A percentile compares a stretch with the other conserved stretches of the same genome.
phyloP scores from a whole-genome alignment of 2,329 filamentous ascomycete species.

The Pseudocercospora vitis region DNA sequence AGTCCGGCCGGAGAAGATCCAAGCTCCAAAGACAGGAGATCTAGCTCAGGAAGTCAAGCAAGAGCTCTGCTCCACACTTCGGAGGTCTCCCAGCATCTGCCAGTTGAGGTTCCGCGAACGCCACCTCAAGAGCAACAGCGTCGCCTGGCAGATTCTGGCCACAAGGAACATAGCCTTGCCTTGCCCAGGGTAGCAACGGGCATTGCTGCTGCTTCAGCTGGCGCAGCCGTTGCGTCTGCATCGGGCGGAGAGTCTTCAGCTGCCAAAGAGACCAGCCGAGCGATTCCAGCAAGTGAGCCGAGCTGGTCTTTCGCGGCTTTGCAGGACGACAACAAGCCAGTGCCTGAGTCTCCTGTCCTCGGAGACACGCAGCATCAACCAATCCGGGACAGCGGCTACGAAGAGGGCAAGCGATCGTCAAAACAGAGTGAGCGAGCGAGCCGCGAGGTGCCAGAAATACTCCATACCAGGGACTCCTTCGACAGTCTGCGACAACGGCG shows the following conservation, averaged over 20 bases:
- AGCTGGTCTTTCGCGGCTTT: constrained; percentile 27
- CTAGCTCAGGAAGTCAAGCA: constrained; percentile 9
- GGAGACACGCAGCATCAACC: constrained; percentile 26
- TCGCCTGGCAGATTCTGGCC: neutral
- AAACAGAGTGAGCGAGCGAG: constrained; percentile 22
- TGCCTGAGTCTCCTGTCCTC: neutral
- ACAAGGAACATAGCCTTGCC: neutral
- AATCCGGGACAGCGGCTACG: constrained; percentile 48
- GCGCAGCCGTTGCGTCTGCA: neutral
- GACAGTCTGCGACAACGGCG: constrained; percentile 34
- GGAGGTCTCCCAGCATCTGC: constrained; percentile 31
- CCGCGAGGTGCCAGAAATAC: constrained; percentile 20
- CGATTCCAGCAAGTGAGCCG: constrained; percentile 13
- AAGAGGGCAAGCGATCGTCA: constrained; percentile 33
- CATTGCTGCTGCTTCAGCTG: constrained; percentile 5
- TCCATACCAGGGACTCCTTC: constrained; percentile 27
- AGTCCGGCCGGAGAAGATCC: constrained; percentile 1
- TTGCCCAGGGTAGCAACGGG: constrained; percentile 12
- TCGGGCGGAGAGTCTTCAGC: neutral
- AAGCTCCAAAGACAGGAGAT: constrained; percentile 7
- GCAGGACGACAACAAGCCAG: constrained; percentile 5
- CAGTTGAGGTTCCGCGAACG: constrained; percentile 19
- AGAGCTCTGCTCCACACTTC: constrained; percentile 29
- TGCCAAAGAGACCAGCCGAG: neutral
- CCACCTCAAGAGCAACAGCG: neutral